Evolutionary conservation across 2,329 filamentous ascomycete genomes (phyloP), one percentile per base, ranked within the genome.

Genomic region (Curvularia sp.): DNA sequence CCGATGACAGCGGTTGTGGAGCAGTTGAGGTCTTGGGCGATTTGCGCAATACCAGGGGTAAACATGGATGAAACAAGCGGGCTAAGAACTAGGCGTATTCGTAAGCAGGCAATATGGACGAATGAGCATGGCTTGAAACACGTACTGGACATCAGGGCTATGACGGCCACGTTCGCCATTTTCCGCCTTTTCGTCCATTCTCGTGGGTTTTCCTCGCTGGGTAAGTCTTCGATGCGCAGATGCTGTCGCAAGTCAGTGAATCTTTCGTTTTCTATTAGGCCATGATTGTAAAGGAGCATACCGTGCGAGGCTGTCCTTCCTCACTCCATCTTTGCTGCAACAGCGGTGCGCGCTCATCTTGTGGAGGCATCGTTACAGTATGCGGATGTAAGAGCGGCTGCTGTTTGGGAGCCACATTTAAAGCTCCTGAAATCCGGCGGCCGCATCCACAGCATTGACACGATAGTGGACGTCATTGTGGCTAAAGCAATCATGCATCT

Each of bases 41-140:
- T 84, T 55, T 83, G 78, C 9, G 74, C 68, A 51, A 84, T 83
- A 1, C 81, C 81, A 0, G 81, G 81, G 0, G 81, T 83, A 69
- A 84, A 84, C 80, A 83, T 83, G 38, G 78, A 80, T 19, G 77
- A 80, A 1, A 80, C 80, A 19, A 83, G 74, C 0, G 81, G 81
- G 18, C 78, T 80, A 1, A 83, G 60, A 36, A 83, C 76, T 79
- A 7, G n/a, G 21, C 36, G 49, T 18, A 21, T 23, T 21, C 13
- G 15, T 71, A 25, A 47, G 23, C 21, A 38, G 5, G 25, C 3
- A 2, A 9, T 27, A 30, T 12, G 21, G 2, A 32, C 19, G 18
- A 19, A 8, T 1, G 4, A 18, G 27, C 45, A 7, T 30, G 2
- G 5, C 10, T 32, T 1, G 27, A n/a, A 25, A 5, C 21, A 58